A percentile compares a stretch with the other conserved stretches of the same genome.
These are phyloP conservation scores for Linnemannia elongata DNA, from an alignment of 192 early-diverging fungal species.

Conservation along the genomic window DNA sequence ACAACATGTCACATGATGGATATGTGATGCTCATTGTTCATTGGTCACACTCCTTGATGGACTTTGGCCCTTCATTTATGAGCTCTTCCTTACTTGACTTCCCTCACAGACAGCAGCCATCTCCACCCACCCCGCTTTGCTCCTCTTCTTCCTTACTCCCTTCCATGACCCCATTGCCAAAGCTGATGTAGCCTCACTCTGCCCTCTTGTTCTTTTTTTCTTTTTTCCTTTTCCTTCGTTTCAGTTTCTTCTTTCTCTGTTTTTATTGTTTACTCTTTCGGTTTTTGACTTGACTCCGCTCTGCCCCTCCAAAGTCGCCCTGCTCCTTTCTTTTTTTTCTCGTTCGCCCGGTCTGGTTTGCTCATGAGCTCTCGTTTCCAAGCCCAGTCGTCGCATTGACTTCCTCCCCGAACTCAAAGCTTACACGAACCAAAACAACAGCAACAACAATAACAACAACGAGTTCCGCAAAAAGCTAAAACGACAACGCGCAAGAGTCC, in stretches of 20 bases:
- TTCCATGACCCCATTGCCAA: not conserved
- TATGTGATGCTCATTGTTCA: not conserved
- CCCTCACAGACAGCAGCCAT: not conserved
- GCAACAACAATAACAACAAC: not conserved
- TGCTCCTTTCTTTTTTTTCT: too few relatives aligned
- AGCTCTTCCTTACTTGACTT: not conserved
- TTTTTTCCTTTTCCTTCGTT: not conserved
- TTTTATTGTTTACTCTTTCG: not conserved
- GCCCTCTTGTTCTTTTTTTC: not conserved
- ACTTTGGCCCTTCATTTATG: not conserved
- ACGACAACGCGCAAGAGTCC: not conserved
- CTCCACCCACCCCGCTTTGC: not conserved
- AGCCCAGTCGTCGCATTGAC: slow-evolving; percentile 4
- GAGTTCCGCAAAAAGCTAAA: not conserved
- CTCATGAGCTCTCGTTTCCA: slow-evolving; percentile 3
- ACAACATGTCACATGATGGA: not conserved
- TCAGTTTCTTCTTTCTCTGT: not conserved
- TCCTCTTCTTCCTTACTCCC: not conserved
- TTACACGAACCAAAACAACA: not conserved
- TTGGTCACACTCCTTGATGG: not conserved
- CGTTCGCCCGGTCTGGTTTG: not conserved
- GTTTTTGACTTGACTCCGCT: not conserved
- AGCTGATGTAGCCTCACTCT: slow-evolving; percentile 9
- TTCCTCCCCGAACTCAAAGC: not conserved
- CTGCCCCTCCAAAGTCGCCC: not conserved